Evolutionary conservation across 2,329 filamentous ascomycete genomes (phyloP), one percentile per base, ranked within the genome.

Genomic region (Fulvia fulva): DNA sequence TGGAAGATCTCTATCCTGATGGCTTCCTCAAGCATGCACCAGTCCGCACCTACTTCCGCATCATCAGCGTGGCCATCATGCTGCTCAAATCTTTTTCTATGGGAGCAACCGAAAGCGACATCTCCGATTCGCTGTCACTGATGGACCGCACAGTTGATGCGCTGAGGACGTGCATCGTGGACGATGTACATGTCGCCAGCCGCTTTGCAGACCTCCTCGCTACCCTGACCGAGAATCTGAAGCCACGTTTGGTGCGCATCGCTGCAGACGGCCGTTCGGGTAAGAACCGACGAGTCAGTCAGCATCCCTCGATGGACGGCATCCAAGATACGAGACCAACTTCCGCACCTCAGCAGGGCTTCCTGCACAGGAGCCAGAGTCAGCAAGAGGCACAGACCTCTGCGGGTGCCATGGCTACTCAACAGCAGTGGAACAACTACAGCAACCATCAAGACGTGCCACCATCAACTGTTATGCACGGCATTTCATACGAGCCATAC

Each of bases 41-140:
- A 0, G 90, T 94, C 4, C 82, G 90, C 49, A 93, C 90, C 0
- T 93, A 93, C 72, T 92, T 94, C 76, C 85, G 90, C 57, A 93
- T 94, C 70, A 90, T 93, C 63, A 90, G 87, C 58, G 89, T 90
- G 3, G 88, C 89, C 62, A 92, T 93, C 83, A 92, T 94, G 68
- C 74, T 94, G 19, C 81, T 94, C 51, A 94, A 87, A 76, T 93
- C 90, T 0, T 93, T 94, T 73, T 89, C 89, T 0, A 80, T 94
- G 1, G 90, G 90, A 19, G 89, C 89, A 1, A 87, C 88, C 0
- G 88, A 90, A 66, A 86, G 86, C 56, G 89, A 94, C 64, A 87
- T 93, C 25, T 85, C 87, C 67, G 80, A 88, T 49, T 90, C 87
- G 62, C 87, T 94, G 28, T 81, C 82, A 6, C 78, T 94, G 26